Evolutionary conservation across 805 yeast species (phyloP).

Genomic region (Yamadazyma olivae): DNA sequence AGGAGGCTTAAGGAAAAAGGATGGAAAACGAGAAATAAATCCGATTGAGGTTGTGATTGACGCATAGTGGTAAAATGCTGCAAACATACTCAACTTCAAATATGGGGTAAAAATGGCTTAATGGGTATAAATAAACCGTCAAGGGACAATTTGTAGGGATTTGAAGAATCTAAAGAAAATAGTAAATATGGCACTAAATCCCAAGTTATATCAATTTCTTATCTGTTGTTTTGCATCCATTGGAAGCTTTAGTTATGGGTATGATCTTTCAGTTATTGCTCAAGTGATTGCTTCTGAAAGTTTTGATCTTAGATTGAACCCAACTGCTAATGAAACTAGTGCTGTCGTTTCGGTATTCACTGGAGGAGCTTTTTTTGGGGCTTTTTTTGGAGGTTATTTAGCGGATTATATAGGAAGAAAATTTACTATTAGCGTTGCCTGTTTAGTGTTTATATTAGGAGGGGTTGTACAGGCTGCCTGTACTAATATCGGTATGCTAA

Average conservation of each 20-base stretch:
- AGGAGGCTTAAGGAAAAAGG: no score
- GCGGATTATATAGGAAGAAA: constrained; percentile 33
- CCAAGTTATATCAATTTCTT: constrained; percentile 14
- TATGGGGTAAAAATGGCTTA: no score
- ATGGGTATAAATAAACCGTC: no score
- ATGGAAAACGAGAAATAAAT: no score
- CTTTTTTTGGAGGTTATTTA: constrained; percentile 12
- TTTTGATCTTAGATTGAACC: constrained; percentile 11
- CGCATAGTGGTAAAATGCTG: no score
- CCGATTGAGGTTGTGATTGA: no score
- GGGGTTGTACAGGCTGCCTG: constrained; percentile 29
- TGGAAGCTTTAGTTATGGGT: constrained; percentile 22
- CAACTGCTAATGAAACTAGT: constrained; percentile 12
- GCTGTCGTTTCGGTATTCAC: constrained; percentile 15
- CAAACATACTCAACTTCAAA: no score
- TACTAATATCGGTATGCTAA: constrained; percentile 13
- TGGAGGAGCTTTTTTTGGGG: constrained; percentile 16
- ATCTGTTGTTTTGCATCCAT: constrained; percentile 15
- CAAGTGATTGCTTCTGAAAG: constrained; percentile 25
- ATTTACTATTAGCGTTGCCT: constrained; percentile 19
- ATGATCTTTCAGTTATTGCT: constrained; percentile 27
- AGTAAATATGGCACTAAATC: constrained; percentile 11
- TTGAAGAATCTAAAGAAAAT: no score
- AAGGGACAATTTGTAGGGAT: no score
- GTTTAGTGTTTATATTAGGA: constrained; percentile 22